Percentiles rank a stretch among this genome's conserved stretches.
These are phyloP conservation scores for Colletotrichum aenigma DNA, from an alignment of 2,329 filamentous ascomycete species.

Conservation along the genomic window DNA sequence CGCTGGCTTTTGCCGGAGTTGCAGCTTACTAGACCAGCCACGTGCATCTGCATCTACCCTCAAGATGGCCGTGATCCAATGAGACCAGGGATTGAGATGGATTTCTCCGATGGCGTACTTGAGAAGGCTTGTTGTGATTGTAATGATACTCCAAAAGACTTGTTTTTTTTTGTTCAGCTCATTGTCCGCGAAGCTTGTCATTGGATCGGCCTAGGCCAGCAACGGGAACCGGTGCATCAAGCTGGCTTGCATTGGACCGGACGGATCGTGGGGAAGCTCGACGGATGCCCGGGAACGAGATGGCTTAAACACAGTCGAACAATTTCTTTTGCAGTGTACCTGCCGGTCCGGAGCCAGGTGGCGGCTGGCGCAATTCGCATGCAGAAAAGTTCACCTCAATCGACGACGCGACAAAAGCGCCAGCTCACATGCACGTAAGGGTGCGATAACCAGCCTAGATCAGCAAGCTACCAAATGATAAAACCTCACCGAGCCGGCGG, in stretches of 20 bases:
- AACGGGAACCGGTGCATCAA: not conserved
- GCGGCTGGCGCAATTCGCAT: no score
- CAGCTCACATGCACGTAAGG: no score
- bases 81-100: not conserved
- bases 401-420: no score
- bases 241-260: not conserved
- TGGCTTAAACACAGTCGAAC: not conserved
- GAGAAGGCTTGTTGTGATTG: not conserved
- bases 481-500: no score
- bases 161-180: not conserved
- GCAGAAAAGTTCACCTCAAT: no score
- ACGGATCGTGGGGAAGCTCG: slow-evolving; percentile 6
- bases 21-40: not conserved
- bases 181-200: not conserved
- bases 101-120: not conserved
- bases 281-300: not conserved
- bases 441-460: no score
- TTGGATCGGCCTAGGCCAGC: not conserved
- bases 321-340: not conserved
- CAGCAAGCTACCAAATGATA: no score
- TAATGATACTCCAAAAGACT: not conserved
- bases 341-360: not conserved
- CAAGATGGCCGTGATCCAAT: not conserved
- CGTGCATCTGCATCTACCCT: not conserved
- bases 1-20: not conserved